Evolutionary conservation across 768 basidiomycete species (phyloP), one percentile per base, ranked within the genome.

Genomic region (Lactarius pseudohatsudake): DNA sequence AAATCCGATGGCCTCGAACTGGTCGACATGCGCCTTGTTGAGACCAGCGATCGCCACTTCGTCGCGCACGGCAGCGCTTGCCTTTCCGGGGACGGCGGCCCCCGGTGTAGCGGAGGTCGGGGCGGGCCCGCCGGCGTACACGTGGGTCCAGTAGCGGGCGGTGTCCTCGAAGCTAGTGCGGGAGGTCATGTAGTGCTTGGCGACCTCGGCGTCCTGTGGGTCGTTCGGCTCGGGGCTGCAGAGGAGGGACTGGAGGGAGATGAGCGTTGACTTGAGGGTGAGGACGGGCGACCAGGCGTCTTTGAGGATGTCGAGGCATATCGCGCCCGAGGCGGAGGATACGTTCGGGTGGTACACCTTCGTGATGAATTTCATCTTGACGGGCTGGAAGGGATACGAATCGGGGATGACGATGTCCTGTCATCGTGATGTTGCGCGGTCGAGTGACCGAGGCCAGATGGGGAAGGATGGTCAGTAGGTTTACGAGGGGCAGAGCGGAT

Each of bases 331-430:
- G 40, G 90, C 91, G 28, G 93, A 96, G 22, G 94, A 96, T 47
- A 98, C 83, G 74, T 98, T 98, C 3, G 96, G 96, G 75, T 98
- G 94, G 75, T 94, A 97, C 34, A 96, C 90, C 76, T 94, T 94
- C 43, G 96, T 98, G 68, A 96, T 87, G 78, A 98, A 98, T 76
- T 95, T 96, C 94, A 98, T 97, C 83, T 98, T 97, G 62, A 96
- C 90, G 0, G 96, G 94, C 74, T 94, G 91, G 76, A 94, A 93
- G 20, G 91, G 92, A 74, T 94, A 94, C 58, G 92, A 86, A 54
- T 94, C 92, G 9, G 95, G 95, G 72, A 98, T 93, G 22, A 89
- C 82, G 70, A 98, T 98, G 74, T 98, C 95, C 92, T 94, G 72
- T 40, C 28, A 41, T n/a, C 16, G 70, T 62, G 69, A 22, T 47